Conservation (phyloP, 768 basidiomycete species). For the Podaxis sp. region DNA sequence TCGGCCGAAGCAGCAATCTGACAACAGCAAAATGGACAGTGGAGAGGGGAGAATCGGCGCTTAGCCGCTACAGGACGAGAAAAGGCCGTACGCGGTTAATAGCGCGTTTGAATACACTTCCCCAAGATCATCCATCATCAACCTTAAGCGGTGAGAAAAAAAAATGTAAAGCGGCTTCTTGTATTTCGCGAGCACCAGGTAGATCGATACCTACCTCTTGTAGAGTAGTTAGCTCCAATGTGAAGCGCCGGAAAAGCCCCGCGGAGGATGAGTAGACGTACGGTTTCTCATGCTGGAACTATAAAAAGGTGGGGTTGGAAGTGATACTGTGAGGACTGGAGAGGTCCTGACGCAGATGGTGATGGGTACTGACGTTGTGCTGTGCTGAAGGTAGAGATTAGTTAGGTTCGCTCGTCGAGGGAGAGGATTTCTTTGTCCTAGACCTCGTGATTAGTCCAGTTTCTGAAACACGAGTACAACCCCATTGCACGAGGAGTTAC, state of each 20-base stretch:
- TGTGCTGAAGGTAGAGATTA: not conserved
- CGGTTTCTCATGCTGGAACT: constrained; percentile 22
- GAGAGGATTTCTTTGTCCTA: not conserved
- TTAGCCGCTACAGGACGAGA: not conserved
- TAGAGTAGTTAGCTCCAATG: not conserved
- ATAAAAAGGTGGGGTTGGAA: not conserved
- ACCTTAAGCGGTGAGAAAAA: not conserved
- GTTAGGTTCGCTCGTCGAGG: not conserved
- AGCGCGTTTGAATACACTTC: constrained; percentile 27
- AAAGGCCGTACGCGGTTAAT: constrained; percentile 15
- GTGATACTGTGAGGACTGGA: not conserved
- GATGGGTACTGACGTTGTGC: constrained; percentile 20
- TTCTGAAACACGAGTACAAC: not conserved
- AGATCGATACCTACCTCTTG: constrained; percentile 22
- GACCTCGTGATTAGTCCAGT: constrained; percentile 4
- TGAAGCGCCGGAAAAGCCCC: not conserved
- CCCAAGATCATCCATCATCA: not conserved
- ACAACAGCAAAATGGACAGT: not conserved
- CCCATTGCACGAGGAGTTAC: not conserved
- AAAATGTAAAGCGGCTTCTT: not conserved
- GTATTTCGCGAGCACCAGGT: constrained; percentile 22
- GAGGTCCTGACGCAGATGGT: constrained; percentile 16
- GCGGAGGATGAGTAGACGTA: not conserved
- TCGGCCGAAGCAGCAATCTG: constrained; percentile 1
- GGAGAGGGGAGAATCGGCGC: not conserved